phyloP scores from a whole-genome alignment of 306 rosid species.

The Carpinus viminea region DNA sequence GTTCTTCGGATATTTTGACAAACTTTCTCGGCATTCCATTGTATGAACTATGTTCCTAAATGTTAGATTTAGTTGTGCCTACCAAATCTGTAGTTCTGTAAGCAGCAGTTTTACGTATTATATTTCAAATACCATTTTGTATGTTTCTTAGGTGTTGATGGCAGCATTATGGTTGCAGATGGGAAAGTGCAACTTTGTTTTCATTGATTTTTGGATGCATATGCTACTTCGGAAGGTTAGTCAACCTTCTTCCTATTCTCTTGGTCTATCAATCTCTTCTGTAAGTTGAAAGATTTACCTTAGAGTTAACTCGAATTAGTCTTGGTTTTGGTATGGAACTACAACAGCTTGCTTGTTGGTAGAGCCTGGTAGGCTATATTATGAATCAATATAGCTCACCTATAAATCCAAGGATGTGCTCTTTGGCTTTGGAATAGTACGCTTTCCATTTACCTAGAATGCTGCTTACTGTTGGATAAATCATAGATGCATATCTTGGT shows the following conservation, averaged over 20 bases:
- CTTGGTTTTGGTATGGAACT: neutral
- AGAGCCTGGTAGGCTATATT: neutral
- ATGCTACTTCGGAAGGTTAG: slow-evolving; percentile 82
- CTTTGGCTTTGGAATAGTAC: neutral
- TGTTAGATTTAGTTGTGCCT: slow-evolving; percentile 9
- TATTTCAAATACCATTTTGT: slow-evolving; percentile 27
- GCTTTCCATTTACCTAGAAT: neutral
- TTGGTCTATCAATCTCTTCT: slow-evolving; percentile 6
- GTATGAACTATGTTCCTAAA: slow-evolving; percentile 33
- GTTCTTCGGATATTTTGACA: slow-evolving; percentile 78
- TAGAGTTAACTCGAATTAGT: neutral
- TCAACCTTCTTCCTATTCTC: slow-evolving; percentile 23
- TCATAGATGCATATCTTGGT: neutral
- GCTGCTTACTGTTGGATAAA: neutral
- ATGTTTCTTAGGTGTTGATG: slow-evolving; percentile 45
- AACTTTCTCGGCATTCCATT: slow-evolving; percentile 62
- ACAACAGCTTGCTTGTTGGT: neutral
- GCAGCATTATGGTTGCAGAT: slow-evolving; percentile 61
- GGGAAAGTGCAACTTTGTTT: slow-evolving; percentile 84
- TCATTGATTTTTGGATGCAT: slow-evolving; percentile 66
- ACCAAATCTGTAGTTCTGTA: slow-evolving; percentile 6
- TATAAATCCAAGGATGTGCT: neutral
- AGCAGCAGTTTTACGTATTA: slow-evolving; percentile 5
- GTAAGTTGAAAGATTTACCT: slow-evolving; percentile 2
- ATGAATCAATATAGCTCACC: neutral